A percentile compares a stretch with the other conserved stretches of the same genome.
Conservation (phyloP, 768 basidiomycete genomes). For the Trametes villosa region DNA sequence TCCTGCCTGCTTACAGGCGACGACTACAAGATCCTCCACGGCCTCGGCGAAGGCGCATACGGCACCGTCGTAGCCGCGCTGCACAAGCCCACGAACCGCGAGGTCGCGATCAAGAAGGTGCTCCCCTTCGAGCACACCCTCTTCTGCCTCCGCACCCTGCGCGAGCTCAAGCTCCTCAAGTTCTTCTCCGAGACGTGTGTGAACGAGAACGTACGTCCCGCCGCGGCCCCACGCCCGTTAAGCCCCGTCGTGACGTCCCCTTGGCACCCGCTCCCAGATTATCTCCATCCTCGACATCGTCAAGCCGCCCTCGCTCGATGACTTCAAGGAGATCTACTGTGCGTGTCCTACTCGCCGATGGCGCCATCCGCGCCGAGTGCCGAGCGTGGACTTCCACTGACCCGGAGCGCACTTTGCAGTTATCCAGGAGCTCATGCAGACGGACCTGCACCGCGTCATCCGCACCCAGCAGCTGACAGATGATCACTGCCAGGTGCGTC, state of each 20-base stretch:
- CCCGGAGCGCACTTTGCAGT: conserved; percentile 43
- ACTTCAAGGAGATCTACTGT: conserved; percentile 91
- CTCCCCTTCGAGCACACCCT: conserved; percentile 93
- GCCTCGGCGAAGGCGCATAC: conserved; percentile 86
- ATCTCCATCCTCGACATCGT: conserved; percentile 92
- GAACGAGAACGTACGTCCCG: conserved; percentile 70
- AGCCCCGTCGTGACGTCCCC: conserved; percentile 6
- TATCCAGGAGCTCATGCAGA: conserved; percentile 89
- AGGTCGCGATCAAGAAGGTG: conserved; percentile 96
- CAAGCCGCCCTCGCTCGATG: conserved; percentile 73
- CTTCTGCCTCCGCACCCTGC: conserved; percentile 86
- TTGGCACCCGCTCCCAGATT: conserved; percentile 60
- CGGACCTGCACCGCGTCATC: conserved; percentile 89
- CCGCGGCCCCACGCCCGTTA: neutral
- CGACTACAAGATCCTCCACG: conserved; percentile 73
- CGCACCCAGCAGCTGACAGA: conserved; percentile 89
- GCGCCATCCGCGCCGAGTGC: neutral
- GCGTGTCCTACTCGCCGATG: conserved; percentile 27
- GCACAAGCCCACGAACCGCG: conserved; percentile 77
- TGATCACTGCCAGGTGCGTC: conserved; percentile 78
- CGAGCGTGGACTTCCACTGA: no score
- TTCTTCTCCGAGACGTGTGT: conserved; percentile 81
- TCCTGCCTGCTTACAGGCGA: conserved; percentile 49
- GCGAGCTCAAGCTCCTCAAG: conserved; percentile 89
- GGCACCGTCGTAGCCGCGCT: conserved; percentile 89